Base-by-base conservation (phyloP, 805 yeast genomes). In the Jamesozyma rosinii region DNA sequence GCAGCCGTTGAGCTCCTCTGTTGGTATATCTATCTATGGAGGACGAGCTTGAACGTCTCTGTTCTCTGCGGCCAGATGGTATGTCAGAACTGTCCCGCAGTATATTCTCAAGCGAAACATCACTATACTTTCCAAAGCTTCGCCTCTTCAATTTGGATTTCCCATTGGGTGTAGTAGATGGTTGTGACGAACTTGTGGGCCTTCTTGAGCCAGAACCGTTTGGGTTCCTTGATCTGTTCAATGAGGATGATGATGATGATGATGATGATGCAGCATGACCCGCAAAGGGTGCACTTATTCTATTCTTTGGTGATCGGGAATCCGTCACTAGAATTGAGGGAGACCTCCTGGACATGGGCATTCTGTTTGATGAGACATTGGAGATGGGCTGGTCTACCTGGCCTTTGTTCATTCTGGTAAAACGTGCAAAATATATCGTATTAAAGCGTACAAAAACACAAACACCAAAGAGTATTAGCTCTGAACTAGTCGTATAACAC, bases 271-370 rank as follows among this genome's bases (percentile, higher is more conserved):
- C 64, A 4, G 73, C 72, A 47, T 67, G 69, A 9, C 90, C 89
- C 1, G 92, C 92, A 71, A 79, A 85, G 1, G 92, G 94, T 0
- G 90, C 92, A 44, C 67, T 61, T 27, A 53, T 48, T 40, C 81
- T 59, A n/a, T 71, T 66, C 21, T 74, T 72, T 4, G 75, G 61
- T 47, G 77, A 72, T 47, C 97, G 70, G 2, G 85, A 77, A 65
- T 89, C 97, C 0, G 97, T 90, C 32, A 89, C 97, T 44, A 89
- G 71, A 56, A 89, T 89, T 1, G 95, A 85, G 10, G 97, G 97
- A 26, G 96, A 85, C 53, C 97, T 67, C 54, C 84, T 85, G 13
- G 95, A 52, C 57, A 61, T 47, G 2, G 45, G 20, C 10, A 15
- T 4, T 15, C 35, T 32, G 17, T 15, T n/a, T 9, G 9, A 6